Conservation (phyloP, 306 rosid genomes). For the Mimosa bimucronata region DNA sequence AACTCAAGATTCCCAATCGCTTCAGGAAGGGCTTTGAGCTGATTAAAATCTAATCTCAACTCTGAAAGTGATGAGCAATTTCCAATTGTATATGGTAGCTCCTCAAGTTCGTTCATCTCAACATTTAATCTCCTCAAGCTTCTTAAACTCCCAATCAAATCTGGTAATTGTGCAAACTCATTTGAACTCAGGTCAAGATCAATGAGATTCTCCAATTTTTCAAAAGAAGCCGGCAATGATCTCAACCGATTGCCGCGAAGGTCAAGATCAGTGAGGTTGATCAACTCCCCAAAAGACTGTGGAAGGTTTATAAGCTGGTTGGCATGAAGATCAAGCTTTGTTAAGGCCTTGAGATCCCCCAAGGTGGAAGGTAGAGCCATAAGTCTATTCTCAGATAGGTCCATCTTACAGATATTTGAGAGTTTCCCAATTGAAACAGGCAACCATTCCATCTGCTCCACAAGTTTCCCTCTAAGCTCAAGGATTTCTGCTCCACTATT, state of each 20-base stretch:
- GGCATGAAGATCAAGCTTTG: slow-evolving; percentile 81
- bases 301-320: slow-evolving; percentile 92
- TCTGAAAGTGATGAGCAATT: slow-evolving; percentile 64
- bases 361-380: slow-evolving; percentile 87
- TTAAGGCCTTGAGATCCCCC: slow-evolving; percentile 66
- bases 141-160: slow-evolving; percentile 62
- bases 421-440: slow-evolving; percentile 87
- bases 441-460: slow-evolving; percentile 85
- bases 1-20: slow-evolving; percentile 81
- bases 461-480: slow-evolving; percentile 78
- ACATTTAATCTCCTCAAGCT: slow-evolving; percentile 63
- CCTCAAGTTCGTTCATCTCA: slow-evolving; percentile 82
- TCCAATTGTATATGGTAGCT: slow-evolving; percentile 80
- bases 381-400: slow-evolving; percentile 81
- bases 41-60: slow-evolving; percentile 77
- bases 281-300: slow-evolving; percentile 74
- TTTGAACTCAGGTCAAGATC: slow-evolving; percentile 84
- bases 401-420: slow-evolving; percentile 61
- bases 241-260: slow-evolving; percentile 75
- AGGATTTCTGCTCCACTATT: slow-evolving; percentile 60
- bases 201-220: slow-evolving; percentile 64
- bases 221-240: slow-evolving; percentile 75
- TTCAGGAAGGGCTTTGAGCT: slow-evolving; percentile 85
- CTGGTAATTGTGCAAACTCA: slow-evolving; percentile 63
- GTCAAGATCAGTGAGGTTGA: slow-evolving; percentile 72